These are phyloP conservation scores for Leucocoprinus sp. DNA, from an alignment of 768 basidiomycete species.

Conservation along the genomic window DNA sequence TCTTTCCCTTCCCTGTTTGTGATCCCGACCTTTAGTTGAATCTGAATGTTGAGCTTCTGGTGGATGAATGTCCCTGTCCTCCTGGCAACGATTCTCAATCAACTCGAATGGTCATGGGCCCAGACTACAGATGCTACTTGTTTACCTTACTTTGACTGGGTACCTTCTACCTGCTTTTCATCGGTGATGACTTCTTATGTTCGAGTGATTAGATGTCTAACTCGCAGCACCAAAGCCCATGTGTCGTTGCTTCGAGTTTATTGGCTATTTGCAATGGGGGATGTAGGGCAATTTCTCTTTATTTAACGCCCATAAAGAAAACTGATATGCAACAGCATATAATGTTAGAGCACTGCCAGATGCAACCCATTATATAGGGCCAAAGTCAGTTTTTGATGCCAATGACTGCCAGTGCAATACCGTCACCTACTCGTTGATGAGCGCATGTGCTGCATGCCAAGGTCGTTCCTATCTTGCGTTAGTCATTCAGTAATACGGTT, in stretches of 20 bases:
- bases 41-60: background rate
- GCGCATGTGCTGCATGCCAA: conserved; percentile 54
- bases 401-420: conserved; percentile 48
- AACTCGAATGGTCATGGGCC: conserved; percentile 14
- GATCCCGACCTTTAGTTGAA: background rate
- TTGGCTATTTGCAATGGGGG: conserved; percentile 33
- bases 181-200: background rate
- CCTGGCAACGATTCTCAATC: background rate
- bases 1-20: no score
- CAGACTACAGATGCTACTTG: conserved; percentile 33
- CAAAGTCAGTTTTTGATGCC: conserved; percentile 23
- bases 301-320: background rate
- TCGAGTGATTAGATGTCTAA: conserved; percentile 29
- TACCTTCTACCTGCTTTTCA: conserved; percentile 13
- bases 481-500: background rate
- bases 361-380: conserved; percentile 31
- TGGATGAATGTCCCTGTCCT: background rate
- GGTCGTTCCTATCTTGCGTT: conserved; percentile 26
- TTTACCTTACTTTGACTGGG: conserved; percentile 34
- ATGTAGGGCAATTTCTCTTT: conserved; percentile 22
- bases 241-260: conserved; percentile 34
- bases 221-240: conserved; percentile 39
- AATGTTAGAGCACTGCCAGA: conserved; percentile 24
- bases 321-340: conserved; percentile 19
- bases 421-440: conserved; percentile 46